Percentiles rank a stretch among this genome's conserved stretches.
Evolutionary conservation across 2,329 filamentous ascomycete species (phyloP).

Genomic region (Curvularia spicifera): DNA sequence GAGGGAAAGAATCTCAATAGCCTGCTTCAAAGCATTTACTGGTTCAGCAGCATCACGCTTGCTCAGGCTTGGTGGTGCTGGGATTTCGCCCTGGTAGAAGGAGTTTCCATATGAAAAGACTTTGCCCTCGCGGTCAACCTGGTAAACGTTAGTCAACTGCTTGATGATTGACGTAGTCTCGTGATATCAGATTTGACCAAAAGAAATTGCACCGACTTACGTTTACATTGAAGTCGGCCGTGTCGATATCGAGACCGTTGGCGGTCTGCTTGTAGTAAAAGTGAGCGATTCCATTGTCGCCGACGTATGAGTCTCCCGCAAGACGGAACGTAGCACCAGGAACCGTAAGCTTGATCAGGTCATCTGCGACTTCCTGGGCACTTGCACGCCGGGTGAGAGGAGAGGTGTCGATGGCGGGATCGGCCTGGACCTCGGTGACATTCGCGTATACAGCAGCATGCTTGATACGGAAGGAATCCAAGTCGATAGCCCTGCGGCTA

Average conservation of each 20-base stretch:
- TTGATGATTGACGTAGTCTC: neutral
- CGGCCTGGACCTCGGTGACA: conserved; percentile 25
- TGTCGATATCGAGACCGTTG: conserved; percentile 66
- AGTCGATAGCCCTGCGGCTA: conserved; percentile 34
- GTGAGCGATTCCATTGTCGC: conserved; percentile 63
- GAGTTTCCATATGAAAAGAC: conserved; percentile 65
- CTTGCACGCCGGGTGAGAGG: conserved; percentile 32
- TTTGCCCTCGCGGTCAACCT: conserved; percentile 60
- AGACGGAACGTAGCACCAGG: conserved; percentile 57
- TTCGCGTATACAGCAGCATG: conserved; percentile 35
- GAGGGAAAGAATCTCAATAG: conserved; percentile 50
- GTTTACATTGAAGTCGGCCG: conserved; percentile 67
- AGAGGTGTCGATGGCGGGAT: conserved; percentile 23
- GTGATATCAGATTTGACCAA: neutral
- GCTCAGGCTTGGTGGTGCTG: conserved; percentile 42
- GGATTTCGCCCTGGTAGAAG: conserved; percentile 56
- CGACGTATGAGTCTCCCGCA: conserved; percentile 61
- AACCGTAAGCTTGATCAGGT: conserved; percentile 42
- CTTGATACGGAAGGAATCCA: conserved; percentile 43
- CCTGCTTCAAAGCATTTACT: conserved; percentile 53
- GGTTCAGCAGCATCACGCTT: conserved; percentile 56
- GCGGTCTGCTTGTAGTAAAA: conserved; percentile 66
- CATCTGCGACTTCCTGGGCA: conserved; percentile 41
- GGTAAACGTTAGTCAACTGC: conserved; percentile 1
- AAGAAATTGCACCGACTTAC: conserved; percentile 48